phyloP scores from a whole-genome alignment of 305 asterid species.

The Coffea humblotiana region DNA sequence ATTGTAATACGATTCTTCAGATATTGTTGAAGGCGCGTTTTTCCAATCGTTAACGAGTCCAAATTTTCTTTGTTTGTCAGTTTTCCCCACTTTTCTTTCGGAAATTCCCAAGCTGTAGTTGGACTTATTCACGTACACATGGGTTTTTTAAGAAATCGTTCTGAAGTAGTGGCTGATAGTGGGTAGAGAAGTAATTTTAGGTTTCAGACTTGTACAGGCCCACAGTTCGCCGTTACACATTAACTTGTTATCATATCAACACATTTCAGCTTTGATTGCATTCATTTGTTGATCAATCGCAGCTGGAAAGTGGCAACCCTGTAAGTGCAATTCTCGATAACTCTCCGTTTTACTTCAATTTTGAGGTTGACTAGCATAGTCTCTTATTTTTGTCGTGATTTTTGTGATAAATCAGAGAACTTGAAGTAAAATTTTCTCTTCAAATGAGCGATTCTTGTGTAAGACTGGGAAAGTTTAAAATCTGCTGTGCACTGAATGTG shows the following conservation, averaged over 20 bases:
- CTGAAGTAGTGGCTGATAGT: neutral
- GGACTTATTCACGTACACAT: neutral
- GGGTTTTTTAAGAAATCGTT: neutral
- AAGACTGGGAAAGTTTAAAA: neutral
- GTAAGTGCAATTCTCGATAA: conserved; percentile 2
- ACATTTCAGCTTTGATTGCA: conserved; percentile 5
- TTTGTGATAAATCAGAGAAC: neutral
- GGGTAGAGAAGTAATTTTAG: neutral
- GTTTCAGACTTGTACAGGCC: neutral
- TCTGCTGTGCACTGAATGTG: too few species aligned
- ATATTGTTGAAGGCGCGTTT: neutral
- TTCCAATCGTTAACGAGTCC: neutral
- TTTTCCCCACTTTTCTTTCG: neutral
- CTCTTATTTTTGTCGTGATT: neutral
- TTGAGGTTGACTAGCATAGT: neutral
- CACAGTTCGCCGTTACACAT: neutral
- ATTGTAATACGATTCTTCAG: neutral
- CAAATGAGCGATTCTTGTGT: neutral
- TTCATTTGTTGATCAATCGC: conserved; percentile 1
- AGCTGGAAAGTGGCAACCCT: conserved; percentile 9
- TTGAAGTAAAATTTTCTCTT: neutral
- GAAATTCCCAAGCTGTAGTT: neutral
- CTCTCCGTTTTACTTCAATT: neutral
- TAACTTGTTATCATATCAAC: neutral
- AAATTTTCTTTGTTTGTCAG: neutral